phyloP scores from a whole-genome alignment of 2,329 filamentous ascomycete genomes.

The Claviceps humidiphila region DNA sequence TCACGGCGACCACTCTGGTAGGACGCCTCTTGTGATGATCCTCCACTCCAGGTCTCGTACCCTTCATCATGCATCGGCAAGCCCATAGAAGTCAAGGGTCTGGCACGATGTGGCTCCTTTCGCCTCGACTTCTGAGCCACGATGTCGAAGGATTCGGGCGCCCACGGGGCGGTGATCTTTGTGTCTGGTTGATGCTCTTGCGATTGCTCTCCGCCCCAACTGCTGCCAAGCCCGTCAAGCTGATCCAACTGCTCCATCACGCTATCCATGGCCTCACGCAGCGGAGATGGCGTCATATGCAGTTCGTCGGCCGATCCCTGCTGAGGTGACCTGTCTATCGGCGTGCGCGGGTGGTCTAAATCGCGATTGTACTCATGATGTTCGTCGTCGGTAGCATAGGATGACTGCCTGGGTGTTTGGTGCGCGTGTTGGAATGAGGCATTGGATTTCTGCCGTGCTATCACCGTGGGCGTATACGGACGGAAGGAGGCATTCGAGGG shows the following conservation, averaged over 20 bases:
- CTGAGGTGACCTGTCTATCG: slow-evolving; percentile 46
- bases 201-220: slow-evolving; percentile 32
- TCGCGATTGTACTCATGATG: slow-evolving; percentile 11
- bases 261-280: slow-evolving; percentile 93
- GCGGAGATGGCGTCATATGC: slow-evolving; percentile 73
- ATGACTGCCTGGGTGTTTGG: slow-evolving; percentile 23
- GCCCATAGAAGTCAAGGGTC: slow-evolving; percentile 62
- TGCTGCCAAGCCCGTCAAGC: slow-evolving; percentile 43
- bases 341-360: slow-evolving; percentile 31
- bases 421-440: slow-evolving; percentile 18
- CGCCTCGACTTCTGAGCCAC: slow-evolving; percentile 20
- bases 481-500: slow-evolving; percentile 26
- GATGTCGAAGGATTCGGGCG: slow-evolving; percentile 69
- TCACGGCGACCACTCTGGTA: slow-evolving; percentile 26
- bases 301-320: slow-evolving; percentile 54
- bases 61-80: slow-evolving; percentile 49
- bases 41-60: slow-evolving; percentile 44
- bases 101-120: slow-evolving; percentile 13
- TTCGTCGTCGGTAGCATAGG: slow-evolving; percentile 27
- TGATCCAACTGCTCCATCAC: slow-evolving; percentile 92
- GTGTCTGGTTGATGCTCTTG: slow-evolving; percentile 32
- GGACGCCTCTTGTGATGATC: slow-evolving; percentile 36
- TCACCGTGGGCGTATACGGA: slow-evolving; percentile 12
- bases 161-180: slow-evolving; percentile 63
- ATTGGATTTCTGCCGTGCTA: slow-evolving; percentile 23